These are phyloP conservation scores for Homolaphlyctis polyrhiza DNA, from an alignment of 371 early-diverging fungal species.

Conservation along the genomic window DNA sequence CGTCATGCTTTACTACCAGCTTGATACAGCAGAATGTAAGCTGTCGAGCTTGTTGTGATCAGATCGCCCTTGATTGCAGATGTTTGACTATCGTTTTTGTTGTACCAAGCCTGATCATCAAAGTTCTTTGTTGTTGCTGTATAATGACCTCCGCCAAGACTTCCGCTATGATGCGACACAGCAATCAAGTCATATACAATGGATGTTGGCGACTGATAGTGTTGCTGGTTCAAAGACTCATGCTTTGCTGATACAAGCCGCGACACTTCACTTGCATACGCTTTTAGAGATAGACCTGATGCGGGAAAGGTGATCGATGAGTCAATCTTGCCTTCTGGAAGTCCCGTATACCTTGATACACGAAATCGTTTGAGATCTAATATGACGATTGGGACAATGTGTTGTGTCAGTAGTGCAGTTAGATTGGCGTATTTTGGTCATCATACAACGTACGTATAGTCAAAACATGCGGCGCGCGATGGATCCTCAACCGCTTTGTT, in stretches of 20 bases:
- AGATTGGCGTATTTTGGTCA: not conserved
- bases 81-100: conserved; percentile 20
- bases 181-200: conserved; percentile 76
- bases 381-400: not conserved
- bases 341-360: not conserved
- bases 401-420: not conserved
- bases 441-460: conserved; percentile 59
- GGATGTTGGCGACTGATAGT: conserved; percentile 7
- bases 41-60: no score
- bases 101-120: conserved; percentile 66
- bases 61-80: not conserved
- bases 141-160: conserved; percentile 88
- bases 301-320: conserved; percentile 73
- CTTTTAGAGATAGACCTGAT: conserved; percentile 47
- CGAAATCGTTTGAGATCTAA: conserved; percentile 79
- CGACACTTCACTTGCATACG: conserved; percentile 7
- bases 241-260: no score
- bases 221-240: no score
- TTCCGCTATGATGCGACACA: conserved; percentile 90
- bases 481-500: conserved; percentile 73
- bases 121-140: conserved; percentile 80
- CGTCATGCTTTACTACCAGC: no score
- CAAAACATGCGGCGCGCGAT: conserved; percentile 74
- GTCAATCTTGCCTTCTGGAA: conserved; percentile 63
- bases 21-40: no score